A percentile compares a stretch with the other conserved stretches of the same genome.
These are phyloP conservation scores for Suillus discolor DNA, from an alignment of 768 basidiomycete genomes.

Conservation along the genomic window DNA sequence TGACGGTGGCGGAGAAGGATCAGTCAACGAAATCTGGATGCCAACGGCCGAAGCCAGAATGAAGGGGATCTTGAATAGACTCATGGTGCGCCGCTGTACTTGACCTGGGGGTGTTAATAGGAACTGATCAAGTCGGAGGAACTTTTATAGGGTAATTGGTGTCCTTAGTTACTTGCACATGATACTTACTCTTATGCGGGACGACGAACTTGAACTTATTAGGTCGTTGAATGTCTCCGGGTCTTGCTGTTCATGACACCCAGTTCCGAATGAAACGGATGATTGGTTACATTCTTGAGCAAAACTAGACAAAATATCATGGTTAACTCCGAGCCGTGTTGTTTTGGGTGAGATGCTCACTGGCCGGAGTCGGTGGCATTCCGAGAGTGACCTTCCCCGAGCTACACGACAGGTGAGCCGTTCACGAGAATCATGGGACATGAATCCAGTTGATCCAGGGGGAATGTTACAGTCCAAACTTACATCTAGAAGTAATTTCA, in stretches of 20 bases:
- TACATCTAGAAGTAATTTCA: too few relatives aligned
- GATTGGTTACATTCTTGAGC: not conserved
- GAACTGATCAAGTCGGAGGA: too few relatives aligned
- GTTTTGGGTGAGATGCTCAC: not conserved
- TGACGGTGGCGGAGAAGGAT: slow-evolving; percentile 23
- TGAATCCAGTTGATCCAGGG: not conserved
- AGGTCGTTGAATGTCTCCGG: too few relatives aligned
- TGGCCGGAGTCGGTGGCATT: not conserved
- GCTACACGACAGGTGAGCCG: not conserved
- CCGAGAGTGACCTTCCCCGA: not conserved
- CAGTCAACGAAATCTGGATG: slow-evolving; percentile 25
- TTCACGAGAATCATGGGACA: not conserved
- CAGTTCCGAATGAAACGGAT: not conserved
- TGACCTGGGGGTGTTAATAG: too few relatives aligned
- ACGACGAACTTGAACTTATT: too few relatives aligned
- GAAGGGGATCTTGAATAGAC: slow-evolving; percentile 21
- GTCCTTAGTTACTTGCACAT: too few relatives aligned
- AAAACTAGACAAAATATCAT: not conserved
- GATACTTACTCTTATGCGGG: too few relatives aligned
- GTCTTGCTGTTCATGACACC: not conserved
- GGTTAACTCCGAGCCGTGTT: too few relatives aligned
- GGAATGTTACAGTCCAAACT: not conserved
- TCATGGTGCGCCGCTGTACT: slow-evolving; percentile 11
- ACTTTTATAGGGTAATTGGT: too few relatives aligned
- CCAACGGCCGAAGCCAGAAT: slow-evolving; percentile 27